Conservation (phyloP, 805 yeast species). For the Pichia insulana region DNA sequence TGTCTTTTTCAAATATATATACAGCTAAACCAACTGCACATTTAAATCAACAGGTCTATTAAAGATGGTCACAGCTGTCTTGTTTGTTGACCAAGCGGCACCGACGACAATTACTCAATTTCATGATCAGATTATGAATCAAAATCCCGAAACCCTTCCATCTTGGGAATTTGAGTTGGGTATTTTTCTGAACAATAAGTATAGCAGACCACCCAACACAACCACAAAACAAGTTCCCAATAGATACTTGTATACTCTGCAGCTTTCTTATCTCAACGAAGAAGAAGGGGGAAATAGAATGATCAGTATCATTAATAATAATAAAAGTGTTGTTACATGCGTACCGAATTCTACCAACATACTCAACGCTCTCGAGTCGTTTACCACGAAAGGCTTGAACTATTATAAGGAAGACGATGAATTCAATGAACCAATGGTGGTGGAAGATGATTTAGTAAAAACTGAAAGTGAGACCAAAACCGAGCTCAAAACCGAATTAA, state of each 20-base stretch:
- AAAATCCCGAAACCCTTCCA: slow-evolving; percentile 51
- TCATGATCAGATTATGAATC: slow-evolving; percentile 64
- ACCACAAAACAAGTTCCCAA: slow-evolving; percentile 31
- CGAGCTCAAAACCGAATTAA: not conserved
- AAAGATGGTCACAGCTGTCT: slow-evolving; percentile 30
- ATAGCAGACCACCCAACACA: slow-evolving; percentile 34
- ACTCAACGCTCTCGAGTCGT: slow-evolving; percentile 9
- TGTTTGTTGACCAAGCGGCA: slow-evolving; percentile 35
- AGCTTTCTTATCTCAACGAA: slow-evolving; percentile 38
- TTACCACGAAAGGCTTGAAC: slow-evolving; percentile 3
- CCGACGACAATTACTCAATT: slow-evolving; percentile 59
- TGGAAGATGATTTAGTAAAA: not conserved
- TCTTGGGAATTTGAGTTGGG: slow-evolving; percentile 65
- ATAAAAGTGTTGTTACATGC: slow-evolving; percentile 28
- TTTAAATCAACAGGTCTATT: no score
- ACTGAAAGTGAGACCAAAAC: not conserved
- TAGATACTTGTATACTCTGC: slow-evolving; percentile 41
- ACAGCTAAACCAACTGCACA: no score
- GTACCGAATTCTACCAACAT: slow-evolving; percentile 19
- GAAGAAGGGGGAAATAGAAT: slow-evolving; percentile 28
- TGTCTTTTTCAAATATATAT: no score
- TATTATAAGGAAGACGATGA: slow-evolving; percentile 5
- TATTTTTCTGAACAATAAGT: slow-evolving; percentile 56
- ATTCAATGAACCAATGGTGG: not conserved
- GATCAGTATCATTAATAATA: slow-evolving; percentile 40